phyloP scores from a whole-genome alignment of 2,329 filamentous ascomycete species.

The Talaromyces albobiverticillius region DNA sequence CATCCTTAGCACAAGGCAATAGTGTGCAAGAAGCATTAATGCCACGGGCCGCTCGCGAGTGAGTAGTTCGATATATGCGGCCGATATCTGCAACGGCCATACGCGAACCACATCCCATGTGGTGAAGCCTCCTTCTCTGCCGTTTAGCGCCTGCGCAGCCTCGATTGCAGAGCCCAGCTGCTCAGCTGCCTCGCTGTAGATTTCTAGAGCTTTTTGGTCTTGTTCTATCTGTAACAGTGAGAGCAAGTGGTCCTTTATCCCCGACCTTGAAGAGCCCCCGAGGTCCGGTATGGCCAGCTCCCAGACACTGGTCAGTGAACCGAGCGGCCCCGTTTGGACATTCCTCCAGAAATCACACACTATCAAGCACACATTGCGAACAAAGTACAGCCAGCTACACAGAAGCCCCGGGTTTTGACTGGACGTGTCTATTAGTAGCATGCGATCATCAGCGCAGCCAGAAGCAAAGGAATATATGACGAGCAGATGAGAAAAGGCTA shows the following conservation, averaged over 20 bases:
- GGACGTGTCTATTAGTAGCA: conserved; percentile 14
- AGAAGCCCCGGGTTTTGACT: conserved; percentile 10
- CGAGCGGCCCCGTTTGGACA: conserved; percentile 17
- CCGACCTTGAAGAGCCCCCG: no score
- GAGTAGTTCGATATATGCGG: conserved; percentile 30
- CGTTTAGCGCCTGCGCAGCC: background rate
- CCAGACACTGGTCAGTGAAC: conserved; percentile 24
- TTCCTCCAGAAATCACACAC: conserved; percentile 21
- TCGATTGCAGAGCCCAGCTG: no score
- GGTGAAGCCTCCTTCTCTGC: conserved; percentile 22
- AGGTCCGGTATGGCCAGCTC: background rate
- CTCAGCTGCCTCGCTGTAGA: background rate
- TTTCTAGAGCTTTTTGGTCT: background rate
- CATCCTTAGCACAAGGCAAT: conserved; percentile 31
- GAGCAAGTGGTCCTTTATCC: background rate
- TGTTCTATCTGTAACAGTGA: background rate
- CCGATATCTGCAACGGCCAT: conserved; percentile 36
- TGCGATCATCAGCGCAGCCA: conserved; percentile 19
- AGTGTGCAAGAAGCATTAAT: conserved; percentile 38
- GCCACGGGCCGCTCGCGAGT: conserved; percentile 31
- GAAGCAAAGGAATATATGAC: no score
- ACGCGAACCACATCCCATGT: conserved; percentile 25
- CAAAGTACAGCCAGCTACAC: conserved; percentile 23
- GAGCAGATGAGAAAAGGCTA: conserved; percentile 21
- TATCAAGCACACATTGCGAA: conserved; percentile 23